These are phyloP conservation scores for Xylariaceae sp. DNA, from an alignment of 2,329 filamentous ascomycete genomes.

Conservation along the genomic window DNA sequence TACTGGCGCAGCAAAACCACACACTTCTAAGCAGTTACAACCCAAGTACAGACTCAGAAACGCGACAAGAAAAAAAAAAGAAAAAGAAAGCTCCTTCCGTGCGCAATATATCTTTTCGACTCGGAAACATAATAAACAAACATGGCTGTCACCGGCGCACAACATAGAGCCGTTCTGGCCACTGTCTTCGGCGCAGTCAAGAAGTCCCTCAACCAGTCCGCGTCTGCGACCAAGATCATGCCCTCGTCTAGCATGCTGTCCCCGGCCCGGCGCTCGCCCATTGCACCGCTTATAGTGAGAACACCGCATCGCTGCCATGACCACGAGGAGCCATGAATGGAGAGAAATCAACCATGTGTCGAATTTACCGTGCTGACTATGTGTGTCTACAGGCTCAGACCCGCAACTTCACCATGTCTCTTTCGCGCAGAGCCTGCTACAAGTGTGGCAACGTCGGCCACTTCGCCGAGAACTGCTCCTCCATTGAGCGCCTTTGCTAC, in stretches of 20 bases:
- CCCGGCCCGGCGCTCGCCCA: background rate
- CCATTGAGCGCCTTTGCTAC: constrained; percentile 97
- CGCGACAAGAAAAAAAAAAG: background rate
- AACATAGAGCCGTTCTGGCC: background rate
- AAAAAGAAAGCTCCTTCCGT: background rate
- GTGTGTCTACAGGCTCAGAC: constrained; percentile 24
- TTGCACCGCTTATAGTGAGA: background rate
- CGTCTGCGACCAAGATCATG: background rate
- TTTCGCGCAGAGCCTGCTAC: constrained; percentile 79
- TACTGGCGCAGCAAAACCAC: background rate
- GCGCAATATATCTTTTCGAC: too few relatives aligned
- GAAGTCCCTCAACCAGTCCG: background rate
- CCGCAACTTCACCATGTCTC: constrained; percentile 54
- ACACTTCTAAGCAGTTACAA: background rate
- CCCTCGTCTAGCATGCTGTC: background rate
- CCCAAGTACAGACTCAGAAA: background rate
- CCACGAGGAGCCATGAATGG: constrained; percentile 23
- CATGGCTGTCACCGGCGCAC: background rate
- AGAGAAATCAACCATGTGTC: constrained; percentile 28
- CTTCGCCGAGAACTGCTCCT: constrained; percentile 88
- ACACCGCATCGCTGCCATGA: constrained; percentile 34
- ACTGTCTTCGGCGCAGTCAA: background rate
- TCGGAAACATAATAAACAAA: background rate
- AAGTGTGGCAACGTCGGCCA: constrained; percentile 80
- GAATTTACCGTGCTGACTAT: constrained; percentile 35